These are phyloP conservation scores for Fagopyrum homotropicum DNA, from an alignment of 148 eudicot genomes.

Conservation along the genomic window DNA sequence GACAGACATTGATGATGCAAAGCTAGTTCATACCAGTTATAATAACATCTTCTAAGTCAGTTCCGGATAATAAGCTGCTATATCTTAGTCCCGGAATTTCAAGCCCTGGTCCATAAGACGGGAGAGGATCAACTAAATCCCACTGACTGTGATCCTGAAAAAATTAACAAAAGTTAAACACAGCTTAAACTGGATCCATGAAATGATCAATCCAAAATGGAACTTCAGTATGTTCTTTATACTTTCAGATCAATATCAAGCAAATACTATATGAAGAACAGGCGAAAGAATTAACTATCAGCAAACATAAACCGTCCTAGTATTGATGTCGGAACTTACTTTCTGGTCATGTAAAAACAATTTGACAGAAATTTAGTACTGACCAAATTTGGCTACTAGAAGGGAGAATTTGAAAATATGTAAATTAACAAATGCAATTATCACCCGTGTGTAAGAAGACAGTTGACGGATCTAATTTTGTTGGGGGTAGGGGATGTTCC, in stretches of 20 bases:
- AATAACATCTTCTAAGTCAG: constrained; percentile 45
- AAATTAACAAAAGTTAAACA: neutral
- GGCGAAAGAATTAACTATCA: neutral
- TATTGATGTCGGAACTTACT: neutral
- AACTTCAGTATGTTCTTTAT: neutral
- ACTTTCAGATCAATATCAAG: neutral
- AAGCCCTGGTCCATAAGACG: constrained; percentile 60
- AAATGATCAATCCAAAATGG: neutral
- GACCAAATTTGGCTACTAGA: neutral
- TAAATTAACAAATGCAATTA: too few relatives aligned
- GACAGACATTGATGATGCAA: neutral
- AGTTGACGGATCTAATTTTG: too few relatives aligned
- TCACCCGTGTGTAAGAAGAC: too few relatives aligned
- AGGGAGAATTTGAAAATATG: neutral
- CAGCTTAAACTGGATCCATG: neutral
- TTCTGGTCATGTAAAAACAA: neutral
- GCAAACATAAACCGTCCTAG: neutral
- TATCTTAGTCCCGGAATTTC: constrained; percentile 52
- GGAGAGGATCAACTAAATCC: constrained; percentile 56
- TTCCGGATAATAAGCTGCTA: constrained; percentile 55
- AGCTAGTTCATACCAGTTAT: constrained; percentile 40
- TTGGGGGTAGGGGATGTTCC: too few relatives aligned
- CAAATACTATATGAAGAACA: neutral
- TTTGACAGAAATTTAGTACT: neutral
- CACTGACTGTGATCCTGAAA: constrained; percentile 40